Evolutionary conservation across 2,329 filamentous ascomycete species (phyloP), one percentile per base, ranked within the genome.

Genomic region (Cladosporium sp.): DNA sequence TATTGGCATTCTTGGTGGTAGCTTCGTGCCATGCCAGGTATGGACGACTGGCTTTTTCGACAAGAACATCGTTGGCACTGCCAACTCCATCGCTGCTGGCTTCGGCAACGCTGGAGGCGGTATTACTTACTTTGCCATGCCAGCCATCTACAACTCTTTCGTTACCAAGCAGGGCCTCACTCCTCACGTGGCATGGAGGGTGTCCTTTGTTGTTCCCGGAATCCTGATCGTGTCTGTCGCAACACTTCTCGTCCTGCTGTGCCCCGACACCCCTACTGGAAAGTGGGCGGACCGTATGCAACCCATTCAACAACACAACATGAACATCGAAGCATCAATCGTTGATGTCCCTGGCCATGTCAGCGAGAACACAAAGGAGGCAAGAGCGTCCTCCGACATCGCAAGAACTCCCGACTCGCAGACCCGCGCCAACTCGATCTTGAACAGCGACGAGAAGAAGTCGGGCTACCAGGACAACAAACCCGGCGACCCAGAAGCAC

Each of bases 31-130:
- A 12, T 96, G 91, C 72, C 91, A 95, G 71, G 92, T 96, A 6
- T 96, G 92, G 90, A 90, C 88, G 9, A 96, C 91, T 0, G 90
- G 88, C 0, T 96, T 96, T 79, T 96, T 91, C 72, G 92, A 97
- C 76, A 94, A 92, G 78, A 94, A 92, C 67, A 82, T 96, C 25
- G 88, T 96, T 17, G 92, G 92, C 50, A 92, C 90, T 5, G 90
- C 91, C 61, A 97, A 96, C 70, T 88, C 90, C 2, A 75, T 96
- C 17, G 88, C 91, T 1, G 92, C 87, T 42, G 92, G 92, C 14
- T 88, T 89, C 77, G 92, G 92, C 54, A 96, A 96, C 67, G 84
- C 90, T 25, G 92, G 92, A 60, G 92, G 92, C 63, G 92, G 92
- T 58, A 88, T 96, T 65, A 96, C 92, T 1, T 96, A 96, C 77